A percentile compares a stretch with the other conserved stretches of the same genome.
Conservation (phyloP, 805 yeast species). For the Cyberlindnera americana region DNA sequence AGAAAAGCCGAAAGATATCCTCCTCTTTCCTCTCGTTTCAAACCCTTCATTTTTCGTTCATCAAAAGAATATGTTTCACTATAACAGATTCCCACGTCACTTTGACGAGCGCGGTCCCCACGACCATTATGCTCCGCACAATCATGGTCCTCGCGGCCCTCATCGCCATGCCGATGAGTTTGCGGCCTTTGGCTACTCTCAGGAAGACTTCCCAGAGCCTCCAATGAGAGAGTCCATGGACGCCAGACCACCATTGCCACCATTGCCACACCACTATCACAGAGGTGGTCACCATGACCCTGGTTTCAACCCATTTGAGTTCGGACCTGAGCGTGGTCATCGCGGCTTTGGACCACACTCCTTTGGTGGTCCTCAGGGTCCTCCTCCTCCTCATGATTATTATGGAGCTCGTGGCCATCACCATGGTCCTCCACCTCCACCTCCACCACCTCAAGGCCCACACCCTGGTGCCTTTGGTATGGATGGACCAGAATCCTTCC, state of each 20-base stretch:
- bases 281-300: not conserved
- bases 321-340: not conserved
- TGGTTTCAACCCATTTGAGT: not conserved
- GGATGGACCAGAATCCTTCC: no score
- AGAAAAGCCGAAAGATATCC: not conserved
- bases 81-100: not conserved
- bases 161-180: slow-evolving; percentile 1
- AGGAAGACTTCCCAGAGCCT: not conserved
- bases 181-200: slow-evolving; percentile 1
- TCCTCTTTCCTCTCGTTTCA: not conserved
- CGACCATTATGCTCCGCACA: no score
- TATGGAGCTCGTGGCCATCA: not conserved
- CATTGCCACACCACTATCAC: not conserved
- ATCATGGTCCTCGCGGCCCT: no score
- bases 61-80: slow-evolving; percentile 1
- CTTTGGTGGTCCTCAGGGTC: slow-evolving; percentile 1
- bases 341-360: not conserved
- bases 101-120: not conserved
- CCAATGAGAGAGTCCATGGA: not conserved
- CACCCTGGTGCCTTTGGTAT: no score
- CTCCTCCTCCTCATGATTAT: not conserved
- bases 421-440: no score
- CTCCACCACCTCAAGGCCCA: no score
- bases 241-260: not conserved
- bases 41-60: no score